Conservation (phyloP, 2,329 filamentous ascomycete genomes). For the Beauveria australis region DNA sequence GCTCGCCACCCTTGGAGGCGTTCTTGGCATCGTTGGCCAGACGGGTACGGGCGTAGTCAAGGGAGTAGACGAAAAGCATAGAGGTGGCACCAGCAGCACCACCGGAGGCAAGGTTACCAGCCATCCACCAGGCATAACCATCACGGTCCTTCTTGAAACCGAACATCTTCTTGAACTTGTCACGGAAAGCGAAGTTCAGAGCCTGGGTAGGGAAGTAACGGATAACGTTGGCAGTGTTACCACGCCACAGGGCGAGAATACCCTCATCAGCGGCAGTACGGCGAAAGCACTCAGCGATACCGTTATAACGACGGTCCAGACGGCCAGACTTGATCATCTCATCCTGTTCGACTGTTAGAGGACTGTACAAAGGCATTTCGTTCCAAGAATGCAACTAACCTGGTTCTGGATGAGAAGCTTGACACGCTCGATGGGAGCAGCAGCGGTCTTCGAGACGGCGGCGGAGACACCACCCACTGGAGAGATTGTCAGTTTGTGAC, state of each 20-base stretch:
- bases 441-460: conserved; percentile 99
- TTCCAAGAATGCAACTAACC: conserved; percentile 49
- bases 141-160: conserved; percentile 99
- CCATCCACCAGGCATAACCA: conserved; percentile 98
- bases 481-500: conserved; percentile 20
- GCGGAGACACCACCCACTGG: conserved; percentile 99
- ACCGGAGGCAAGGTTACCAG: conserved; percentile 98
- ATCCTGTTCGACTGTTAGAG: conserved; percentile 58
- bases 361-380: not conserved
- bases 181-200: conserved; percentile 99
- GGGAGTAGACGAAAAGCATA: conserved; percentile 99
- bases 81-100: conserved; percentile 99
- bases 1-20: conserved; percentile 91
- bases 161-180: conserved; percentile 99
- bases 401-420: conserved; percentile 99
- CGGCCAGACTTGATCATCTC: conserved; percentile 99
- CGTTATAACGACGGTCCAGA: conserved; percentile 94
- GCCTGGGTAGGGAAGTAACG: conserved; percentile 99
- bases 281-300: conserved; percentile 91
- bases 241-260: conserved; percentile 93
- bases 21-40: conserved; percentile 99
- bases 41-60: conserved; percentile 99
- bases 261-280: conserved; percentile 87
- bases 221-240: conserved; percentile 99
- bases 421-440: conserved; percentile 99